Conservation (phyloP, 2,329 filamentous ascomycete species). For the Arthrobotrys conoides region DNA sequence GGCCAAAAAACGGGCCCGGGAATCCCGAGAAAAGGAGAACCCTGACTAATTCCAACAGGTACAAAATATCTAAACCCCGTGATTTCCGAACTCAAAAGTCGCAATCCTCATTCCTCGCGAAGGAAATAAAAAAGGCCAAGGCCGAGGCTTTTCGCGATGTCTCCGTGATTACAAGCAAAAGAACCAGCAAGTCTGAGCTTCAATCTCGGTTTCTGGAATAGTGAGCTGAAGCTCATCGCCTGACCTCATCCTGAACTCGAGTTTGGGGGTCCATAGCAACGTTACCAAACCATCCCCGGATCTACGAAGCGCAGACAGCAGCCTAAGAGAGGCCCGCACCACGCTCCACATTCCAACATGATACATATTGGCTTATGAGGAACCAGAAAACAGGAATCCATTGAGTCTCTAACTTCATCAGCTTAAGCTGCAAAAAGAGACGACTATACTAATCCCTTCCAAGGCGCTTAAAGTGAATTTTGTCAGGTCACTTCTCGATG, state of each 20-base stretch:
- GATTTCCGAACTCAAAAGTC: slow-evolving; percentile 5
- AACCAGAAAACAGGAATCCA: neutral
- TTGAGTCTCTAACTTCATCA: slow-evolving; percentile 21
- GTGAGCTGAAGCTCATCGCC: slow-evolving; percentile 20
- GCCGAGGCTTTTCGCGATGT: slow-evolving; percentile 29
- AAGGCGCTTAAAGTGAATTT: slow-evolving; percentile 12
- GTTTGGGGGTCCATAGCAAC: slow-evolving; percentile 39
- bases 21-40: slow-evolving; percentile 38
- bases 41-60: slow-evolving; percentile 6
- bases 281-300: slow-evolving; percentile 18
- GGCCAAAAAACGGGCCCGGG: slow-evolving; percentile 32
- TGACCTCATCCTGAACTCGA: neutral
- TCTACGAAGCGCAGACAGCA: slow-evolving; percentile 14
- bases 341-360: slow-evolving; percentile 3
- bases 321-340: slow-evolving; percentile 6
- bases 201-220: slow-evolving; percentile 10
- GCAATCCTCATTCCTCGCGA: slow-evolving; percentile 15
- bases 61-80: slow-evolving; percentile 18
- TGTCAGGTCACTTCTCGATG: slow-evolving; percentile 5
- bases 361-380: slow-evolving; percentile 5
- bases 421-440: neutral
- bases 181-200: slow-evolving; percentile 14
- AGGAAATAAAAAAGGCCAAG: neutral
- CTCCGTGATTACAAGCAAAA: slow-evolving; percentile 24
- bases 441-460: slow-evolving; percentile 19